Conservation (phyloP, 139 green algal species). For the Micractinium sp. region DNA sequence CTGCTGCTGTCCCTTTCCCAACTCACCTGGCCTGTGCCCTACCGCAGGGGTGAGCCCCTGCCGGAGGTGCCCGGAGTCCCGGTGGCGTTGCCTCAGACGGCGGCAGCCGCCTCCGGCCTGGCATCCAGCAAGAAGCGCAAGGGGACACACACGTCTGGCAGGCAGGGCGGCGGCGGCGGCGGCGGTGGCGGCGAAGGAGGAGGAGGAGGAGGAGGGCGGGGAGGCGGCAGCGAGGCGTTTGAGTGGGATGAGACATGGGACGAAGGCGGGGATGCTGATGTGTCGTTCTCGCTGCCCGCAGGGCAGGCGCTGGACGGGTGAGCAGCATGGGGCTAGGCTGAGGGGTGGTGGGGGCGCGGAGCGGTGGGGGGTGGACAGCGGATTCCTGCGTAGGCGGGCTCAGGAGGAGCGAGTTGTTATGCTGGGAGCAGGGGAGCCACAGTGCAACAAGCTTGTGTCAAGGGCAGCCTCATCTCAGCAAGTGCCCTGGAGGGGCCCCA, state of each 20-base stretch:
- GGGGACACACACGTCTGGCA: background rate
- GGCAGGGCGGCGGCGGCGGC: background rate
- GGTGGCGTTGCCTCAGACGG: background rate
- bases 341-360: no score
- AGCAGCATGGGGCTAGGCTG: background rate
- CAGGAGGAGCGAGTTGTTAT: no score
- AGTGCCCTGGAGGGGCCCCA: no score
- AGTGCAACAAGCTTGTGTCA: no score
- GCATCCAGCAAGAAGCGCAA: conserved; percentile 27
- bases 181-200: background rate
- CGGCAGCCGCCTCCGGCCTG: background rate
- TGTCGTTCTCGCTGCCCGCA: background rate
- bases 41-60: background rate
- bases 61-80: background rate
- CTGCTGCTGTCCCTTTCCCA: background rate
- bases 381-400: no score
- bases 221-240: background rate
- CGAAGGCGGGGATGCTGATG: background rate
- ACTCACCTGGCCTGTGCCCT: background rate
- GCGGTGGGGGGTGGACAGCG: no score
- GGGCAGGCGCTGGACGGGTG: conserved; percentile 13
- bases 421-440: no score
- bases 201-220: background rate
- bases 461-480: no score
- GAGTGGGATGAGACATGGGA: background rate